Base-by-base conservation (phyloP, 345 rosid genomes). In the Corchorus olitorius region DNA sequence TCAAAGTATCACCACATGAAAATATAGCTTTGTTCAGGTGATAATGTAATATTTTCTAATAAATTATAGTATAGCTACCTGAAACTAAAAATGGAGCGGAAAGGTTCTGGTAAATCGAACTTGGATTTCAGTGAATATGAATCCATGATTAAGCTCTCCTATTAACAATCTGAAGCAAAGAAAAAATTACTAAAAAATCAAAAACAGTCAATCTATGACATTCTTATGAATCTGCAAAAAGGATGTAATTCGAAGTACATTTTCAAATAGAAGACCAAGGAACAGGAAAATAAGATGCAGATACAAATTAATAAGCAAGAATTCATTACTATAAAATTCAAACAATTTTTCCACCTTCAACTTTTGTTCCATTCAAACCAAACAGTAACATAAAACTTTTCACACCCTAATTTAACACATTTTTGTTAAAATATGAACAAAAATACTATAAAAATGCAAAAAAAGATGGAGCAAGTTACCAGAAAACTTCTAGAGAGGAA, bases 31-130 rank as follows among this genome's bases (percentile, higher is more conserved):
- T 41, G 10, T 59, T 43, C 12, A 73, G 6, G 7, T 13, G 33
- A 35, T 15, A 69, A 33, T 5, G 5, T 5, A 49, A 60, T 60
- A 20, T 5, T 10, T 66, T 46, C 27, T 13, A 45, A 11, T 19
- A n/a, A 55, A 39, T 55, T 52, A 20, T n/a, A 35, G 69, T 53
- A 72, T 41, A 50, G 6, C 19, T 76, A 95, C 99, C 97, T 92
- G 92, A 95, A 93, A 75, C 79, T 81, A 79, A 88, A 95, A 74
- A 82, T 79, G 65, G 98, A 89, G 73, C 91, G 89, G 81, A 95
- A 92, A 34, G 80, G 89, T 33, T 74, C 78, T 14, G 98, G 97
- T 79, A 93, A 77, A 84, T 95, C 94, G 56, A 86, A 79, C 75
- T 92, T 90, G 15, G 97, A 93, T 86, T 90, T 93, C 50, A 95